Conservation (phyloP, 2,329 filamentous ascomycete species). For the Aspergillus sp. region DNA sequence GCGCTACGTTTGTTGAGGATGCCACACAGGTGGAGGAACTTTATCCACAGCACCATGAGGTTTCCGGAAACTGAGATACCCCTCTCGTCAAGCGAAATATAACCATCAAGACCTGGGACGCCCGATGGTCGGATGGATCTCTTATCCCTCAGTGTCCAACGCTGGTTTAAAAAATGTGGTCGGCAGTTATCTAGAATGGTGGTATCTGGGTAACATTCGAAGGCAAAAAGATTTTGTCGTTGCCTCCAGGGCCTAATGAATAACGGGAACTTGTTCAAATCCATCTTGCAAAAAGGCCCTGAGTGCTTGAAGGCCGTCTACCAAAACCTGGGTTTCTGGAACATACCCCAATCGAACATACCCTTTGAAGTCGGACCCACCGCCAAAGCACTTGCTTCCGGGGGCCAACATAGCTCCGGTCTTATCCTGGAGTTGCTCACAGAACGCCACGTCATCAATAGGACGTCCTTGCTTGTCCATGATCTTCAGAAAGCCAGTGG, state of each 20-base stretch:
- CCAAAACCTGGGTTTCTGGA: slow-evolving; percentile 64
- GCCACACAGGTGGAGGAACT: slow-evolving; percentile 20
- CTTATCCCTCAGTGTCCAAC: no score
- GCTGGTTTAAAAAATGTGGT: no score
- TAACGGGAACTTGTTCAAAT: slow-evolving; percentile 46
- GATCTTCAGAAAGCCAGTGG: slow-evolving; percentile 73
- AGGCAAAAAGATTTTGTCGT: no score
- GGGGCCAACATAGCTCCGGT: slow-evolving; percentile 72
- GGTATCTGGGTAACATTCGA: neutral
- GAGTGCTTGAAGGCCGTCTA: slow-evolving; percentile 59
- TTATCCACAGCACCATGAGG: slow-evolving; percentile 19
- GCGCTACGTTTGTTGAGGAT: slow-evolving; percentile 17
- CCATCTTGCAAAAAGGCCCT: slow-evolving; percentile 54
- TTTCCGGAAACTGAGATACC: no score
- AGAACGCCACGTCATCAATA: slow-evolving; percentile 70
- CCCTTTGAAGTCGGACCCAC: slow-evolving; percentile 63
- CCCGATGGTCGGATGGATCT: no score
- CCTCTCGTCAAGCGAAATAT: no score
- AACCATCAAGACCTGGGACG: no score
- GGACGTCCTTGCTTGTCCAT: slow-evolving; percentile 52
- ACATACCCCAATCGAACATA: slow-evolving; percentile 76
- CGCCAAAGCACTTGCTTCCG: slow-evolving; percentile 69
- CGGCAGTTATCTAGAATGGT: neutral
- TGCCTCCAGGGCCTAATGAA: neutral
- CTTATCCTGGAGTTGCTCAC: slow-evolving; percentile 62